phyloP scores from a whole-genome alignment of 257 asterid species.

The Rauvolfia tetraphylla region DNA sequence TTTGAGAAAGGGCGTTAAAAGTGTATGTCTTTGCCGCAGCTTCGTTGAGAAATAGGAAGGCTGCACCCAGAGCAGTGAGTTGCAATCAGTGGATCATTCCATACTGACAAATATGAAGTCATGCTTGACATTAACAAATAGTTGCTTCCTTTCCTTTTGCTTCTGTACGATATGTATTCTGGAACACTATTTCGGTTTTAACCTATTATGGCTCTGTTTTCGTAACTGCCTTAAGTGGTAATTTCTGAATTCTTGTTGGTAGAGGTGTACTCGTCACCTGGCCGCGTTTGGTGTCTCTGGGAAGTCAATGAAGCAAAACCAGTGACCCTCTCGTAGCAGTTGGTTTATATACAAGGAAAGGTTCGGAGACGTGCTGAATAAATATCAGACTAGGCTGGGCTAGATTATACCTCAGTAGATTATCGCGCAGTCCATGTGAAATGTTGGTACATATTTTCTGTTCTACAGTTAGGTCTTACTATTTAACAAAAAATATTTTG shows the following conservation, averaged over 20 bases:
- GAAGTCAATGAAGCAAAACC: no score
- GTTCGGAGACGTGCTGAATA: no score
- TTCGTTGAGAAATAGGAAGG: neutral
- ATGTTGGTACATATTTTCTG: no score
- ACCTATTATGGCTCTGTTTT: no score
- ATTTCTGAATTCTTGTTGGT: no score
- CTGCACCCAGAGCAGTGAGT: neutral
- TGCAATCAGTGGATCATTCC: neutral
- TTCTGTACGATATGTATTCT: neutral
- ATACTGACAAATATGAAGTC: neutral
- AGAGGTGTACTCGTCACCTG: no score
- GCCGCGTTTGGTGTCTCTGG: no score
- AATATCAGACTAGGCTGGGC: neutral
- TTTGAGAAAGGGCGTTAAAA: slow-evolving; percentile 39
- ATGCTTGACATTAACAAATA: neutral
- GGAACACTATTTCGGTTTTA: no score
- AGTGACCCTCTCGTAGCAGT: neutral
- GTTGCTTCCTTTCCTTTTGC: neutral
- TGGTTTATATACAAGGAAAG: neutral
- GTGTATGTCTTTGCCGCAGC: neutral
- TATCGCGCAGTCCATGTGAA: no score
- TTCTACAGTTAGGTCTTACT: no score
- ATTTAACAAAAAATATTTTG: no score
- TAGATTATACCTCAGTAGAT: neutral
- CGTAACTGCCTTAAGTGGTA: no score